Percentiles rank a stretch among this genome's conserved stretches.
Evolutionary conservation across 805 yeast genomes (phyloP).

Genomic region (Teunomyces stri): DNA sequence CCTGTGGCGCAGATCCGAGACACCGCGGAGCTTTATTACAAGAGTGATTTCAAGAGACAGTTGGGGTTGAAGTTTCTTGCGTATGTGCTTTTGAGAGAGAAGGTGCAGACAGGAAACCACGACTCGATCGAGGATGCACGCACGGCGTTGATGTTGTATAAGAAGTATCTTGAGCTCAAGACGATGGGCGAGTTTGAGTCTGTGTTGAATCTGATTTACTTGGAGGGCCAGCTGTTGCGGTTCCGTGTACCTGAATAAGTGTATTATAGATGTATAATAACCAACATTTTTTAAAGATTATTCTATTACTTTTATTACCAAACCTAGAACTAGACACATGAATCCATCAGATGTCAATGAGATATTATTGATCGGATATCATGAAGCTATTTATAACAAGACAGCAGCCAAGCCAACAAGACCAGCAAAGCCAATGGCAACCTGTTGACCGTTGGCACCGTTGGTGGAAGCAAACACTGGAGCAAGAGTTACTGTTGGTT

Average conservation of each 20-base stretch:
- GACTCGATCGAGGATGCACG: slow-evolving; percentile 96
- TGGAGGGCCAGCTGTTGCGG: slow-evolving; percentile 60
- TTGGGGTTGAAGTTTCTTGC: slow-evolving; percentile 84
- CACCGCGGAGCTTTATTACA: slow-evolving; percentile 76
- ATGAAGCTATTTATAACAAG: slow-evolving; percentile 24
- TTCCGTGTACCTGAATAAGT: slow-evolving; percentile 47
- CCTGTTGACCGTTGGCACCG: slow-evolving; percentile 28
- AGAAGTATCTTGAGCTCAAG: slow-evolving; percentile 63
- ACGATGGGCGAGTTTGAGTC: slow-evolving; percentile 58
- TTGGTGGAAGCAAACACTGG: slow-evolving; percentile 27
- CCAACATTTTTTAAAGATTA: background rate
- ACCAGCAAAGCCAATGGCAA: slow-evolving; percentile 37
- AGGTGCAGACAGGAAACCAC: slow-evolving; percentile 90
- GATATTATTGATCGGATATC: background rate
- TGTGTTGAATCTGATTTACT: slow-evolving; percentile 64
- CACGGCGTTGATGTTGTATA: slow-evolving; percentile 77
- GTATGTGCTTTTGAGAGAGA: slow-evolving; percentile 67
- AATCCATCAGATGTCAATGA: slow-evolving; percentile 2
- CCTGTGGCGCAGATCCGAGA: slow-evolving; percentile 86
- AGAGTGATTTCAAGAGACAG: slow-evolving; percentile 71
- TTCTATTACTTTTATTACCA: background rate
- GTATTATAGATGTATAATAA: background rate
- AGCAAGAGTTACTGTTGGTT: slow-evolving; percentile 18
- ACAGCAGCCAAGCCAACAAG: slow-evolving; percentile 41
- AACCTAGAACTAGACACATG: background rate